Evolutionary conservation across 2,329 filamentous ascomycete species (phyloP).

Genomic region (Colletotrichum abscissum): DNA sequence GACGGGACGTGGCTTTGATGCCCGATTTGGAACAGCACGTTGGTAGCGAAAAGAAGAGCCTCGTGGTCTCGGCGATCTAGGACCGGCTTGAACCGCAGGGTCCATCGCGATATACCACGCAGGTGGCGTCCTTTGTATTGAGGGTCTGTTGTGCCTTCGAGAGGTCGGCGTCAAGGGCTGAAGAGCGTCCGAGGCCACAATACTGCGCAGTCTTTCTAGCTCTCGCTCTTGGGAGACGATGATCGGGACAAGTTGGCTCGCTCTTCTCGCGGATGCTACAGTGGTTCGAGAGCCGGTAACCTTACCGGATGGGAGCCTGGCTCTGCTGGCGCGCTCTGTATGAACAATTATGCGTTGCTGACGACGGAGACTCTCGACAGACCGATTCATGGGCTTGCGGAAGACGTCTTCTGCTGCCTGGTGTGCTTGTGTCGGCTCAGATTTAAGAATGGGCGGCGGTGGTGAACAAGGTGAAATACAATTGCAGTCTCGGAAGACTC

Average conservation of each 20-base stretch:
- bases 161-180: slow-evolving; percentile 1
- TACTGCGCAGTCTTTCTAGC: slow-evolving; percentile 13
- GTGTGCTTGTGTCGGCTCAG: slow-evolving; percentile 39
- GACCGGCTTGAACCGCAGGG: not conserved
- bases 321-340: slow-evolving; percentile 46
- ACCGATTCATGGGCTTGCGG: slow-evolving; percentile 44
- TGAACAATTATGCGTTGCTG: slow-evolving; percentile 50
- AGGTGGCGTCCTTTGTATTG: slow-evolving; percentile 20
- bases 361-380: slow-evolving; percentile 45
- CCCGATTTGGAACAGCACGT: not conserved
- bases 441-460: slow-evolving; percentile 19
- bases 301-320: slow-evolving; percentile 44
- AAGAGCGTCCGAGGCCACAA: slow-evolving; percentile 19
- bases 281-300: not conserved
- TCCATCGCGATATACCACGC: slow-evolving; percentile 18
- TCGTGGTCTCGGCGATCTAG: not conserved
- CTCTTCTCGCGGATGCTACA: not conserved
- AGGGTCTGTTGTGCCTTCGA: not conserved
- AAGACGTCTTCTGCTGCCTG: slow-evolving; percentile 46
- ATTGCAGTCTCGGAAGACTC: slow-evolving; percentile 46
- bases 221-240: slow-evolving; percentile 1
- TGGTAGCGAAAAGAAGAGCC: not conserved
- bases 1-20: not conserved
- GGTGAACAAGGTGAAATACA: slow-evolving; percentile 28
- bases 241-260: not conserved